Base-by-base conservation (phyloP, 148 eudicot genomes). In the Pharnaceum exiguum region DNA sequence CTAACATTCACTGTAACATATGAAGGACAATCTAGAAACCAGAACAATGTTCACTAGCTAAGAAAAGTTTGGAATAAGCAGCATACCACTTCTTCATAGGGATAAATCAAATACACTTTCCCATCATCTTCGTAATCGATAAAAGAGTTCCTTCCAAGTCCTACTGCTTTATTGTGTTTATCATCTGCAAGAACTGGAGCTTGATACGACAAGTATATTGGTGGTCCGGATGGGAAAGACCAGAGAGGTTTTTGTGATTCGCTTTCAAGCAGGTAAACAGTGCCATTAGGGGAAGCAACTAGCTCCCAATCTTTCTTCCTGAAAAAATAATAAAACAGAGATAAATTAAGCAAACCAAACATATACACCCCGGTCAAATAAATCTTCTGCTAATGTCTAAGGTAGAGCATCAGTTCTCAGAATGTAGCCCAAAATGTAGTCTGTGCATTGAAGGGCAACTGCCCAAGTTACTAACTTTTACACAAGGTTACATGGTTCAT, bases 91-190 rank as follows among this genome's bases (percentile, higher is more conserved):
- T 76, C 84, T 16, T 80, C 79, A 54, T 74, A 72, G 51, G 67
- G 65, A 55, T 64, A 55, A 65, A 78, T 77, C 54, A 82, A 66
- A 73, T 87, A 84, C 42, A 90, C 55, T n/a, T 71, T 73, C 87
- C 97, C 82, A 55, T 90, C 89, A 55, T 87, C 93, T 44, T 84
- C 97, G 68, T 86, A 84, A 46, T 87, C 97, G 49, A 87, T 67
- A 63, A 67, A 90, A 52, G 85, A 82, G 55, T 72, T 25, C 17
- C 62, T 69, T 48, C 69, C 57, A 26, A 55, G 55, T 33, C 47
- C 73, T 40, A 77, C 66, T 65, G 57, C 50, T 60, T 77, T 70
- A 43, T 73, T 80, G 21, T 67, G 73, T 24, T 69, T 80, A 35
- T 48, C 62, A 32, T 75, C 75, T 45, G 71, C 77, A 43, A 54